These are phyloP conservation scores for Podosphaera aphanis DNA, from an alignment of 2,329 filamentous ascomycete genomes.

Conservation along the genomic window DNA sequence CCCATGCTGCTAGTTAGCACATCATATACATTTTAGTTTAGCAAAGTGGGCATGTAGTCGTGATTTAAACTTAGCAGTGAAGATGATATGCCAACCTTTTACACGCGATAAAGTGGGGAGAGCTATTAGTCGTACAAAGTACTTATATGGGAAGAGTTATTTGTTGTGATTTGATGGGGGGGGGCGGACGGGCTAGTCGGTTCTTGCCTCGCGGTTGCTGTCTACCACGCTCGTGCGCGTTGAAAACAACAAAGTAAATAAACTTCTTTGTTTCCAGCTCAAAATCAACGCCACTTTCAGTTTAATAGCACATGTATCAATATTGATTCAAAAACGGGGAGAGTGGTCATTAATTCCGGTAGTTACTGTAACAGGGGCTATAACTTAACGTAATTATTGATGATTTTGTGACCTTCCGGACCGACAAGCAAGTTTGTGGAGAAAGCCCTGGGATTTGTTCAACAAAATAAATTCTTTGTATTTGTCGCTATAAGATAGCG, in stretches of 20 bases:
- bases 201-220: conserved; percentile 1
- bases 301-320: too few relatives aligned
- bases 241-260: not conserved
- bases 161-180: not conserved
- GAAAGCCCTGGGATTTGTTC: too few relatives aligned
- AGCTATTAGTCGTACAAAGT: not conserved
- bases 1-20: not conserved
- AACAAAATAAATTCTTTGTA: too few relatives aligned
- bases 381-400: too few relatives aligned
- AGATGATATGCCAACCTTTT: not conserved
- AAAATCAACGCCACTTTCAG: not conserved
- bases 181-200: not conserved
- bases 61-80: not conserved
- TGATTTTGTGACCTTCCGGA: too few relatives aligned
- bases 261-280: not conserved
- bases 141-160: not conserved
- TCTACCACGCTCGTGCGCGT: conserved; percentile 1
- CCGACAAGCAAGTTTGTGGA: too few relatives aligned
- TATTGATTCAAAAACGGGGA: too few relatives aligned
- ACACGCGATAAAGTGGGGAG: not conserved
- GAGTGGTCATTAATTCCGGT: too few relatives aligned
- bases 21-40: not conserved
- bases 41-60: not conserved
- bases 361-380: too few relatives aligned
- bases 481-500: too few relatives aligned